Percentiles rank a stretch among this genome's conserved stretches.
Evolutionary conservation across 2,329 filamentous ascomycete species (phyloP).

Genomic region (Purpureocillium lavendulum): DNA sequence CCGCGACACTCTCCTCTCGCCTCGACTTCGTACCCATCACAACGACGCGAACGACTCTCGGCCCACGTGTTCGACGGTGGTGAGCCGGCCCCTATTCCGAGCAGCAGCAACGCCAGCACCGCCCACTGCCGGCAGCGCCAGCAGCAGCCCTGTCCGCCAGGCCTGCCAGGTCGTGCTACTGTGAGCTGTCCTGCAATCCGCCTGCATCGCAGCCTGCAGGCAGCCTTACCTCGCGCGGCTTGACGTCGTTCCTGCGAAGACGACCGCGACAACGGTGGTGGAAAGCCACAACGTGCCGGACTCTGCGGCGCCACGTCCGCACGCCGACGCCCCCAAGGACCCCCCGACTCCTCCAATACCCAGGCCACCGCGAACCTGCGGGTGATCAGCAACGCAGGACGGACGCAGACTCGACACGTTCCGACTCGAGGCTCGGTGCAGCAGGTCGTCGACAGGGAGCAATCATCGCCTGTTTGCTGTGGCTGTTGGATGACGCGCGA

Average conservation of each 20-base stretch:
- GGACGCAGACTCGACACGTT: background rate
- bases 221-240: conserved; percentile 1
- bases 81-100: background rate
- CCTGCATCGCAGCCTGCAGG: background rate
- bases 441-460: background rate
- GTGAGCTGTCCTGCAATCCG: background rate
- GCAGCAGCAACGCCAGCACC: no score
- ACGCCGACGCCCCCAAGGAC: no score
- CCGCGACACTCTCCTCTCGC: background rate
- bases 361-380: background rate
- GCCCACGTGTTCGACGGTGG: conserved; percentile 4
- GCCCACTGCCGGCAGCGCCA: background rate
- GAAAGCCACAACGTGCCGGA: conserved; percentile 2
- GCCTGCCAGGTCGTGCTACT: background rate
- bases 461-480: background rate
- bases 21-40: background rate
- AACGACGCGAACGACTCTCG: background rate
- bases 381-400: background rate
- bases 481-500: conserved; percentile 8
- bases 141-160: conserved; percentile 1
- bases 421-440: background rate
- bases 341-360: background rate
- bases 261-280: conserved; percentile 1
- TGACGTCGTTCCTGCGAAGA: conserved; percentile 1
- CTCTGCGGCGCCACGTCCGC: background rate